A percentile compares a stretch with the other conserved stretches of the same genome.
These are phyloP conservation scores for Cercospora brassicicola DNA, from an alignment of 2,329 filamentous ascomycete species.

Conservation along the genomic window DNA sequence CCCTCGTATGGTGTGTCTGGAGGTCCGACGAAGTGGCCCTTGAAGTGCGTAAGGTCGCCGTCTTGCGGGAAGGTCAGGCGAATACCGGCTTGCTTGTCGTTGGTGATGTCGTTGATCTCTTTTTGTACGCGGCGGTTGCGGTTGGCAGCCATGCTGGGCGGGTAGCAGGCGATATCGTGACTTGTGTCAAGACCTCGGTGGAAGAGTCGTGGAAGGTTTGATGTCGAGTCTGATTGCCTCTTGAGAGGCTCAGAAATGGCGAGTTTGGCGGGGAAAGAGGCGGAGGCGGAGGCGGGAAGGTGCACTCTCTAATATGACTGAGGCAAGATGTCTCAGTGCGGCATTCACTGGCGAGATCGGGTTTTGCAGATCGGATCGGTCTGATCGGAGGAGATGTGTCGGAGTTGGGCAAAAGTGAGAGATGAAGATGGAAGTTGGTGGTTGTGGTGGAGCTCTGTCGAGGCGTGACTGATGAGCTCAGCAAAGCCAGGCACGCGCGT, in stretches of 20 bases:
- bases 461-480: slow-evolving; percentile 1
- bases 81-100: slow-evolving; percentile 76
- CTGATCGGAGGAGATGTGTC: not conserved
- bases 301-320: not conserved
- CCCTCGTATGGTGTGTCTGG: slow-evolving; percentile 93
- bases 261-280: not conserved
- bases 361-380: not conserved
- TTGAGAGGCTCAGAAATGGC: not conserved
- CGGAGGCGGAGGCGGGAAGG: not conserved
- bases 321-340: not conserved
- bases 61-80: slow-evolving; percentile 50
- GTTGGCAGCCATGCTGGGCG: slow-evolving; percentile 52
- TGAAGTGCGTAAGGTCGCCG: slow-evolving; percentile 75
- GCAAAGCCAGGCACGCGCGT: slow-evolving; percentile 15
- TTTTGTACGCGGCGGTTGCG: slow-evolving; percentile 66
- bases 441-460: not conserved
- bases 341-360: not conserved
- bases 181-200: not conserved
- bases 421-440: slow-evolving; percentile 1
- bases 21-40: slow-evolving; percentile 79
- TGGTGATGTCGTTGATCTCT: slow-evolving; percentile 72
- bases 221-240: not conserved
- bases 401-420: not conserved
- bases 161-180: not conserved
- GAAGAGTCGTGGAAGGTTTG: not conserved